phyloP scores from a whole-genome alignment of 371 early-diverging fungal species.

The Apophysomyces elegans region DNA sequence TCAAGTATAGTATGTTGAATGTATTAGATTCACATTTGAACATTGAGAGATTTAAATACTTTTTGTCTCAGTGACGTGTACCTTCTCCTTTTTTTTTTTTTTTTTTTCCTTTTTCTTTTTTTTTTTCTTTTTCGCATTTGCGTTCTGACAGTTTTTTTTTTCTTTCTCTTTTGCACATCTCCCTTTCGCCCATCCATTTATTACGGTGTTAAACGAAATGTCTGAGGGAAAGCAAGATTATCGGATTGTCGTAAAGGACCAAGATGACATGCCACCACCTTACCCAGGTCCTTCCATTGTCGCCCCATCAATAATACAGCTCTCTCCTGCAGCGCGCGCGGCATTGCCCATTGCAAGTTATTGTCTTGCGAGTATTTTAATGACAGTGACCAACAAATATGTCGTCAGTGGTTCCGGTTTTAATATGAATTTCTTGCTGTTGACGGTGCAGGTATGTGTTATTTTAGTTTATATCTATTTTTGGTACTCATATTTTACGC shows the following conservation, averaged over 20 bases:
- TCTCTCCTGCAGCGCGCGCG: constrained; percentile 49
- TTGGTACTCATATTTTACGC: constrained; percentile 22
- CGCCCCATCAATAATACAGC: constrained; percentile 37
- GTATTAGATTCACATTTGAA: too few relatives aligned
- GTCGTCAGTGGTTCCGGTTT: constrained; percentile 81
- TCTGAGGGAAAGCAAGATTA: constrained; percentile 28
- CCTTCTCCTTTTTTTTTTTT: background rate
- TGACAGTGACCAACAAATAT: constrained; percentile 92
- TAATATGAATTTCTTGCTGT: constrained; percentile 88
- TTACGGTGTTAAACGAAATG: constrained; percentile 4
- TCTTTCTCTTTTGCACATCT: constrained; percentile 1
- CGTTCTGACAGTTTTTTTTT: background rate
- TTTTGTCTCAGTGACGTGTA: background rate
- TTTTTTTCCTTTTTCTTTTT: constrained; percentile 11
- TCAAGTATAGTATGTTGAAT: too few relatives aligned
- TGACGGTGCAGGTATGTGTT: constrained; percentile 92
- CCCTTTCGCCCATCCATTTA: background rate
- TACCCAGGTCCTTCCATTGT: constrained; percentile 28
- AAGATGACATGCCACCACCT: constrained; percentile 9
- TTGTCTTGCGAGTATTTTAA: constrained; percentile 82
- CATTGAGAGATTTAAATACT: too few relatives aligned
- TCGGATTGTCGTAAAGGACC: constrained; percentile 24
- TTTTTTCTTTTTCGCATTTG: background rate
- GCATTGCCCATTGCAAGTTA: constrained; percentile 74
- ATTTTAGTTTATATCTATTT: constrained; percentile 77